These are phyloP conservation scores for Rubroboletus pulcherrimus DNA, from an alignment of 768 basidiomycete genomes.

Conservation along the genomic window DNA sequence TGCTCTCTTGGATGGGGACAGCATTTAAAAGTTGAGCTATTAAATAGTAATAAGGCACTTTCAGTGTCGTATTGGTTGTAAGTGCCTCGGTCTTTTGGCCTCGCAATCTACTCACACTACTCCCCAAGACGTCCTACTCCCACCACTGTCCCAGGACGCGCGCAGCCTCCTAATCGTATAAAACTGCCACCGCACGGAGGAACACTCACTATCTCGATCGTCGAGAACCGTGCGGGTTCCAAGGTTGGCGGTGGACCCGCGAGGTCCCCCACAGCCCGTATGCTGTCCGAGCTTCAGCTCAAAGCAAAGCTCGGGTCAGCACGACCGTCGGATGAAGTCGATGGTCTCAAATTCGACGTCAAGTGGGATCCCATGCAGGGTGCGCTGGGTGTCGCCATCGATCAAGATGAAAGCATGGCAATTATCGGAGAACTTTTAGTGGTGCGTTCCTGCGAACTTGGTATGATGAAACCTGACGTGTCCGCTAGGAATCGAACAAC, in stretches of 20 bases:
- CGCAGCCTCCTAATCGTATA: constrained; percentile 27
- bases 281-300: constrained; percentile 60
- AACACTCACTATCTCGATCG: constrained; percentile 66
- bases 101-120: neutral
- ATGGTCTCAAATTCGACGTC: constrained; percentile 64
- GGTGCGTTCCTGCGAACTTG: constrained; percentile 40
- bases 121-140: constrained; percentile 38
- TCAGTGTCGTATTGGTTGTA: constrained; percentile 88
- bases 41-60: constrained; percentile 62
- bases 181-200: constrained; percentile 66
- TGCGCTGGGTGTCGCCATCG: constrained; percentile 58
- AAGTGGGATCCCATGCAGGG: constrained; percentile 73
- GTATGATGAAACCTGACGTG: neutral
- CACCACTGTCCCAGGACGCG: constrained; percentile 27
- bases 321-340: constrained; percentile 70
- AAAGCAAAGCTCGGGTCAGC: constrained; percentile 53
- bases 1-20: constrained; percentile 85
- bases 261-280: constrained; percentile 51
- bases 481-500: constrained; percentile 53
- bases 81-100: constrained; percentile 23
- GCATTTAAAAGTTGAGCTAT: constrained; percentile 67
- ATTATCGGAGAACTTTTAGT: constrained; percentile 44
- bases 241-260: constrained; percentile 42
- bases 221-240: constrained; percentile 43
- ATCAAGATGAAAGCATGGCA: constrained; percentile 44